Conservation (phyloP, 495 filamentous ascomycete genomes). For the Astrocystis sublimbata region DNA sequence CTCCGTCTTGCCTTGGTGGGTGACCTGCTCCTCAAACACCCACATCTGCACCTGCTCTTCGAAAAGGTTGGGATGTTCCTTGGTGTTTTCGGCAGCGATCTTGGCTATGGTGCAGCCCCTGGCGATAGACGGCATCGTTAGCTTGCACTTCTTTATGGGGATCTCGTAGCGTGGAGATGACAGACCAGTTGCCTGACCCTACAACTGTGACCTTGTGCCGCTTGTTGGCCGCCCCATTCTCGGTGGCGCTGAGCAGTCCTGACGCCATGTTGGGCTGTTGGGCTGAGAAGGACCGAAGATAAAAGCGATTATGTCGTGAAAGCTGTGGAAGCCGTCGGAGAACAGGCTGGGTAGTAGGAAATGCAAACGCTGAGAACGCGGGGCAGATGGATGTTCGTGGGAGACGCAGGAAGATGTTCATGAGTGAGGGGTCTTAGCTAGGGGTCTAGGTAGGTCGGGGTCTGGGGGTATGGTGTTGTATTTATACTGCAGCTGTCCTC, state of each 20-base stretch:
- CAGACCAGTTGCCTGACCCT: slow-evolving; percentile 94
- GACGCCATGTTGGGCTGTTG: slow-evolving; percentile 17
- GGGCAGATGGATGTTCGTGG: slow-evolving; percentile 7
- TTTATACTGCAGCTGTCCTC: no score
- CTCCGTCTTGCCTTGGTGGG: slow-evolving; percentile 68
- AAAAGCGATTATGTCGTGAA: not conserved
- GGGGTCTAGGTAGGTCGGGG: no score
- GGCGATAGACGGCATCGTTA: not conserved
- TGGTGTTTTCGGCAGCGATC: slow-evolving; percentile 90
- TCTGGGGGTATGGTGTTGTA: no score
- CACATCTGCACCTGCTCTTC: slow-evolving; percentile 94
- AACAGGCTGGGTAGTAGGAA: not conserved
- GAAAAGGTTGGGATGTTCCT: slow-evolving; percentile 74
- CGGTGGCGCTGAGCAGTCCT: slow-evolving; percentile 13
- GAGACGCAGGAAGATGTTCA: slow-evolving; percentile 6
- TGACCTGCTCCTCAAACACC: slow-evolving; percentile 88
- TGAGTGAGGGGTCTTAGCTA: not conserved
- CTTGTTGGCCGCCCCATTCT: slow-evolving; percentile 40
- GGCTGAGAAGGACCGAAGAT: slow-evolving; percentile 5
- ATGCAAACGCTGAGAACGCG: not conserved
- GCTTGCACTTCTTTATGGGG: not conserved
- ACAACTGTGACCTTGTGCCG: slow-evolving; percentile 95
- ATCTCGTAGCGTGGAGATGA: not conserved
- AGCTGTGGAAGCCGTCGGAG: no score
- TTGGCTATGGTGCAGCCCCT: slow-evolving; percentile 97